Percentiles rank a stretch among this genome's conserved stretches.
These are phyloP conservation scores for Scheffersomyces lignosus DNA, from an alignment of 805 yeast species.

Conservation along the genomic window DNA sequence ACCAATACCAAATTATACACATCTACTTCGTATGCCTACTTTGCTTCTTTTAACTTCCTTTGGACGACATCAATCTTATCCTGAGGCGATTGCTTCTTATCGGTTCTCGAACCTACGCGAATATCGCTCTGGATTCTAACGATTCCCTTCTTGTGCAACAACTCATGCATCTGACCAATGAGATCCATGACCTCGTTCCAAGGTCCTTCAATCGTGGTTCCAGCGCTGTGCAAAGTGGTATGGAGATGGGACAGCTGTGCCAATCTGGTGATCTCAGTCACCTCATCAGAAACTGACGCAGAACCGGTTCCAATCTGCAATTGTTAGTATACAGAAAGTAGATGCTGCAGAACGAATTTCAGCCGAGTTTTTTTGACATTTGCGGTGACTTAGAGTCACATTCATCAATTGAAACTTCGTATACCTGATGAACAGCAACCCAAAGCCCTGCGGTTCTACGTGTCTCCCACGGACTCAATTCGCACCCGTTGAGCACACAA, in stretches of 20 bases:
- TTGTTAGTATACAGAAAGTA: too few relatives aligned
- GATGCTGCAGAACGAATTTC: not conserved
- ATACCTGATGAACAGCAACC: too few relatives aligned
- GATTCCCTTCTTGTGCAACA: conserved; percentile 69
- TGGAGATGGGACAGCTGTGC: conserved; percentile 63
- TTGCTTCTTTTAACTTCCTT: conserved; percentile 40
- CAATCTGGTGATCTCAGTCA: conserved; percentile 65
- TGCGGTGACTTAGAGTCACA: too few relatives aligned
- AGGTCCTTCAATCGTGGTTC: conserved; percentile 90
- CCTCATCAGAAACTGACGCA: conserved; percentile 80
- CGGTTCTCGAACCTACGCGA: conserved; percentile 82
- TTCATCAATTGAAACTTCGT: too few relatives aligned
- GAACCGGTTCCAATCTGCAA: conserved; percentile 69
- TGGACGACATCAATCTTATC: conserved; percentile 72
- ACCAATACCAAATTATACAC: too few relatives aligned
- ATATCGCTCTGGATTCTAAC: conserved; percentile 83
- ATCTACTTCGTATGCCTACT: too few relatives aligned
- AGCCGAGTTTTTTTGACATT: too few relatives aligned
- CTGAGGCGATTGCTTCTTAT: conserved; percentile 67
- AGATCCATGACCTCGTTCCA: conserved; percentile 84
- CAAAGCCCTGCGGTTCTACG: not conserved
- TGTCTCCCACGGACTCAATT: not conserved
- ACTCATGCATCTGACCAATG: conserved; percentile 76
- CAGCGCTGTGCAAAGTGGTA: conserved; percentile 83
- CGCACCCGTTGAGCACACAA: too few relatives aligned